Conservation (phyloP, 1,284 basidiomycete genomes). For the Ganoderma resinaceum region DNA sequence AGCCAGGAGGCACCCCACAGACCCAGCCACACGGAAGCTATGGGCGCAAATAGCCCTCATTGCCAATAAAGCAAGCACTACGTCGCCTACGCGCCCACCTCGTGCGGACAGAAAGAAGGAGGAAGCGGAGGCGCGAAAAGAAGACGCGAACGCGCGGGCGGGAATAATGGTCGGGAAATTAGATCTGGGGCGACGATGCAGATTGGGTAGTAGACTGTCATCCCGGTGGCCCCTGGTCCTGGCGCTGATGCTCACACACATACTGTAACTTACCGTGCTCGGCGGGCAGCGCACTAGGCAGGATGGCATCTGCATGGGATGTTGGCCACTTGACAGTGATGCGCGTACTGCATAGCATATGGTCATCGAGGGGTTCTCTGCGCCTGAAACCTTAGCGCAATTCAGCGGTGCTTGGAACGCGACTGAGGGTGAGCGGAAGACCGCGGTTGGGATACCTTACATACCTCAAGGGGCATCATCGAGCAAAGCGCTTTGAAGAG, state of each 20-base stretch:
- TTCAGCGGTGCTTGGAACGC: constrained; percentile 24
- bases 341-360: background rate
- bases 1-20: background rate
- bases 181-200: constrained; percentile 27
- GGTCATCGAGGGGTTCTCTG: background rate
- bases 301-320: background rate
- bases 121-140: constrained; percentile 1
- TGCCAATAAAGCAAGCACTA: background rate
- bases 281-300: constrained; percentile 1
- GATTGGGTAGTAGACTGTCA: constrained; percentile 3
- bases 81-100: background rate
- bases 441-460: constrained; percentile 13
- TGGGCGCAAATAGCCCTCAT: background rate
- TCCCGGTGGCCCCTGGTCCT: constrained; percentile 4
- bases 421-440: constrained; percentile 1
- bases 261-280: background rate
- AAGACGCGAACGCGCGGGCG: constrained; percentile 4
- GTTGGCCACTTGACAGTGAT: background rate
- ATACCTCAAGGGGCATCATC: constrained; percentile 19
- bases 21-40: constrained; percentile 2
- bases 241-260: constrained; percentile 8
- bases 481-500: background rate
- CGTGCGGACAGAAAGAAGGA: background rate
- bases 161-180: constrained; percentile 9
- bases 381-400: constrained; percentile 18